Percentiles rank a stretch among this genome's conserved stretches.
Evolutionary conservation across 306 rosid genomes (phyloP).

Genomic region (Vigna trinervia): DNA sequence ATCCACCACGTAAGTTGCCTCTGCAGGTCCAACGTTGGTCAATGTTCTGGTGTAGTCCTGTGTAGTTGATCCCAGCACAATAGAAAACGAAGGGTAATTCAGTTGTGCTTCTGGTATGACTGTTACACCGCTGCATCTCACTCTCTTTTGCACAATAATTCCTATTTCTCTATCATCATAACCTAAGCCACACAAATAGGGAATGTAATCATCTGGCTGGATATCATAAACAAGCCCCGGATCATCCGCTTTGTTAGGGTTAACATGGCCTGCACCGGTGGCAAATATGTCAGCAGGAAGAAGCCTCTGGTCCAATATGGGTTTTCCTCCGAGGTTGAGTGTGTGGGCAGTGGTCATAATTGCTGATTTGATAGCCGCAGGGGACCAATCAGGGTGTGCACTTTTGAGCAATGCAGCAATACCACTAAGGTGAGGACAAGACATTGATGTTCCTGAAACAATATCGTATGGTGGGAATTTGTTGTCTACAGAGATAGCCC

Average conservation of each 20-base stretch:
- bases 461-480: constrained; percentile 46
- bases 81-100: constrained; percentile 64
- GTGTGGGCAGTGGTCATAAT: constrained; percentile 56
- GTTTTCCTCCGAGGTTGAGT: constrained; percentile 45
- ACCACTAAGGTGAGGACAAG: constrained; percentile 70
- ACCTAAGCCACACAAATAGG: constrained; percentile 65
- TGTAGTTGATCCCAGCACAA: constrained; percentile 40
- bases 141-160: constrained; percentile 41
- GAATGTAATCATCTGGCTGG: constrained; percentile 52
- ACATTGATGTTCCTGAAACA: constrained; percentile 64
- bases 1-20: constrained; percentile 44
- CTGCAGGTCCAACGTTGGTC: constrained; percentile 60
- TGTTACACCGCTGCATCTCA: constrained; percentile 42
- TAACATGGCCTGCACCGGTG: constrained; percentile 70
- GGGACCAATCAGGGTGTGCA: constrained; percentile 74
- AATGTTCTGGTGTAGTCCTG: constrained; percentile 54
- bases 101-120: constrained; percentile 54
- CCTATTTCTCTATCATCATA: constrained; percentile 48
- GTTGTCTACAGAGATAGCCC: constrained; percentile 56
- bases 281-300: constrained; percentile 57
- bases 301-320: constrained; percentile 51
- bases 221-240: constrained; percentile 62
- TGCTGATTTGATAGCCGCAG: constrained; percentile 69
- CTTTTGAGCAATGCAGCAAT: constrained; percentile 66
- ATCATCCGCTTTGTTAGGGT: constrained; percentile 59